These are phyloP conservation scores for Collybia mongolica DNA, from an alignment of 768 basidiomycete species.

Conservation along the genomic window DNA sequence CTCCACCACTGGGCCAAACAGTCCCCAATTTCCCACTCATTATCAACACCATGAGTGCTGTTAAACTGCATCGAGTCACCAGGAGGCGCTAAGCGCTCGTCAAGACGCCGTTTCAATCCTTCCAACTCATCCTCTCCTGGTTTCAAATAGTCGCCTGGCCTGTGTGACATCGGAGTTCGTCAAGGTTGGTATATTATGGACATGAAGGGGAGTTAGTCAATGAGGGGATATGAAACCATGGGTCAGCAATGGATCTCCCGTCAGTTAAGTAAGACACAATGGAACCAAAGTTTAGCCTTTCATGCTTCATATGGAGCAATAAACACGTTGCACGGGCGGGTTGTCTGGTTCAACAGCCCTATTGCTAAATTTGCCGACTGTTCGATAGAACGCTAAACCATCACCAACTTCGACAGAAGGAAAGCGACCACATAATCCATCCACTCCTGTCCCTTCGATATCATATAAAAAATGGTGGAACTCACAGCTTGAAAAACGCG, in stretches of 20 bases:
- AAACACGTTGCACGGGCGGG: too few relatives aligned
- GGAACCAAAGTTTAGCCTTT: too few relatives aligned
- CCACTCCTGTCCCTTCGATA: too few relatives aligned
- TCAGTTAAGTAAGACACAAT: too few relatives aligned
- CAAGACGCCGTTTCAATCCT: conserved; percentile 85
- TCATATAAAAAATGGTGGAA: conserved; percentile 11
- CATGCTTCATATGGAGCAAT: too few relatives aligned
- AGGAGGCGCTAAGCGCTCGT: conserved; percentile 85
- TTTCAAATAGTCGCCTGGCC: conserved; percentile 98
- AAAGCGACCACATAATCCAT: neutral
- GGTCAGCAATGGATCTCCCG: too few relatives aligned
- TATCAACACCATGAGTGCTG: conserved; percentile 71
- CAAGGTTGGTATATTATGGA: conserved; percentile 4
- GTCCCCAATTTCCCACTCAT: conserved; percentile 96
- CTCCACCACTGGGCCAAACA: conserved; percentile 99
- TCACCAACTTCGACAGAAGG: neutral
- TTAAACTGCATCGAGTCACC: conserved; percentile 70
- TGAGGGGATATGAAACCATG: too few relatives aligned
- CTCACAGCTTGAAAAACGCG: conserved; percentile 97
- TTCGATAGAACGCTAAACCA: too few relatives aligned
- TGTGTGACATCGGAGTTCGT: conserved; percentile 24
- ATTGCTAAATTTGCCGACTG: too few relatives aligned
- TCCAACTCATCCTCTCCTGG: conserved; percentile 93
- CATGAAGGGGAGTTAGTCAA: neutral
- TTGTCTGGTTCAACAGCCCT: too few relatives aligned